phyloP scores from a whole-genome alignment of 371 early-diverging fungal species.

The Apophysomyces ossiformis region DNA sequence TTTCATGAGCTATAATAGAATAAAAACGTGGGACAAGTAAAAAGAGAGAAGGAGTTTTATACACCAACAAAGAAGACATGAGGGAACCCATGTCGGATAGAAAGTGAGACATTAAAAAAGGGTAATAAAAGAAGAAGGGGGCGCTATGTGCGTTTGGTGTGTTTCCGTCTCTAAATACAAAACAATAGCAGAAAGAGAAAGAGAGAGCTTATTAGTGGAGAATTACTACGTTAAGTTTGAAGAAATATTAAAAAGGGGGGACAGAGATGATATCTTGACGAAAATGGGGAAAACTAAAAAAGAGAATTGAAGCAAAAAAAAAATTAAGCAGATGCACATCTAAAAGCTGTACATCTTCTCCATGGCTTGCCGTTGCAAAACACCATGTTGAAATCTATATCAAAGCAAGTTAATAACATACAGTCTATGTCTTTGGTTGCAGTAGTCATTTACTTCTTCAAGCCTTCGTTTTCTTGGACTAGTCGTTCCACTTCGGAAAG shows the following conservation, averaged over 20 bases:
- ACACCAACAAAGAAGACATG: conserved; percentile 17
- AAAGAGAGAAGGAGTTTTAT: conserved; percentile 20
- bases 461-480: conserved; percentile 50
- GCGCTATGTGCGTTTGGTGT: conserved; percentile 22
- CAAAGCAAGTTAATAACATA: not conserved
- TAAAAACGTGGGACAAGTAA: not conserved
- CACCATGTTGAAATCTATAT: conserved; percentile 51
- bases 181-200: conserved; percentile 10
- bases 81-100: not conserved
- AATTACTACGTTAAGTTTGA: conserved; percentile 6
- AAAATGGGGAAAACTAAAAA: not conserved
- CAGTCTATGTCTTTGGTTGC: not conserved
- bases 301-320: not conserved
- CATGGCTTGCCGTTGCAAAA: conserved; percentile 56
- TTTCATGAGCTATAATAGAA: not conserved
- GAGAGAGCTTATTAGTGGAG: conserved; percentile 14
- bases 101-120: not conserved
- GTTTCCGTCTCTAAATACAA: conserved; percentile 20
- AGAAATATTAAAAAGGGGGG: not conserved
- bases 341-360: conserved; percentile 56
- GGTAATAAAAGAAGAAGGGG: not conserved
- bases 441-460: conserved; percentile 46
- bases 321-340: not conserved
- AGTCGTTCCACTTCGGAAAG: conserved; percentile 55
- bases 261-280: not conserved